phyloP scores from a whole-genome alignment of 1,139 yeast species.

The Casaregolazyma suthepensis region DNA sequence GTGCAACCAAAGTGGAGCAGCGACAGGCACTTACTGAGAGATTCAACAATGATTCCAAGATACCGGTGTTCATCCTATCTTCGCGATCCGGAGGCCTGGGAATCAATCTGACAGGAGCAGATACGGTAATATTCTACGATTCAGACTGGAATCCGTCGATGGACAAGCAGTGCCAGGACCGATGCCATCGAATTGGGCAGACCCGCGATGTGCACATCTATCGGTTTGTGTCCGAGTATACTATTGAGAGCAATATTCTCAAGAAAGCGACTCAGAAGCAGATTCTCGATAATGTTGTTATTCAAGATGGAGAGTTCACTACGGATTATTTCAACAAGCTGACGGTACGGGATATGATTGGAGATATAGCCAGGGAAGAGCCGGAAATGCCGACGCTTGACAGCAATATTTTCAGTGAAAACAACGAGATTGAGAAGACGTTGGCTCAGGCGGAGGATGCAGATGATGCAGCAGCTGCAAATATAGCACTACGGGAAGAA shows the following conservation, averaged over 20 bases:
- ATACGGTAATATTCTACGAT: conserved; percentile 97
- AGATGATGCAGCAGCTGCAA: conserved; percentile 92
- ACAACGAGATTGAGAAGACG: conserved; percentile 55
- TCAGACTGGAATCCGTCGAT: conserved; percentile 99
- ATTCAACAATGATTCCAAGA: conserved; percentile 77
- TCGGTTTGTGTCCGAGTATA: conserved; percentile 90
- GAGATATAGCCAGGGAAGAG: conserved; percentile 44
- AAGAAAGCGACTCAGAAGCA: conserved; percentile 94
- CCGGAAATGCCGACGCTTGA: conserved; percentile 36
- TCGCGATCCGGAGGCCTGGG: conserved; percentile 98
- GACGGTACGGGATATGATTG: conserved; percentile 82
- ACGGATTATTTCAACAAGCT: conserved; percentile 91
- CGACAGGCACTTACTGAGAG: conserved; percentile 90
- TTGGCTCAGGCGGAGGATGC: conserved; percentile 95
- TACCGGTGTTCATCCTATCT: conserved; percentile 87
- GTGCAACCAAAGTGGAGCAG: conserved; percentile 95
- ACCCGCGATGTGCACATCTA: conserved; percentile 96
- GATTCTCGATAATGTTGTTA: conserved; percentile 89
- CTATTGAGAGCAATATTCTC: conserved; percentile 92
- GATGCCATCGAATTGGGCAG: conserved; percentile 98
- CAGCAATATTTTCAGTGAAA: conserved; percentile 32
- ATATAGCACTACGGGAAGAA: conserved; percentile 81
- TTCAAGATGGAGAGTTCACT: conserved; percentile 97
- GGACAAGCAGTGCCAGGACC: conserved; percentile 99
- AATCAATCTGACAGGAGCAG: conserved; percentile 96